Conservation (phyloP, 2,329 filamentous ascomycete species). For the Xylaria sp. region DNA sequence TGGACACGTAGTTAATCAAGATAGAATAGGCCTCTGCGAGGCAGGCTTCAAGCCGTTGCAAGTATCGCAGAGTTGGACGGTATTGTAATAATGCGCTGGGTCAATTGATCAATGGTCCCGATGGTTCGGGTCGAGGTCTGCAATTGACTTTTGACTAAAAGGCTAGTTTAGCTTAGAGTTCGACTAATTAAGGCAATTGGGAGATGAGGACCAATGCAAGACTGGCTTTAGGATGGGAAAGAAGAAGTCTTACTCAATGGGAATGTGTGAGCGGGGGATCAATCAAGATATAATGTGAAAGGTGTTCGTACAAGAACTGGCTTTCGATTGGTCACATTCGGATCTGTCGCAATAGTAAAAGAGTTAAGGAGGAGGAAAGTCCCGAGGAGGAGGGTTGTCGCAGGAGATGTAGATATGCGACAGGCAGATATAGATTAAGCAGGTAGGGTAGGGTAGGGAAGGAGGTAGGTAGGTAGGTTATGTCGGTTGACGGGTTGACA, state of each 20-base stretch:
- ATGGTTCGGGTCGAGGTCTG: slow-evolving; percentile 12
- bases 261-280: neutral
- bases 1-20: slow-evolving; percentile 37
- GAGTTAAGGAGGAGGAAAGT: slow-evolving; percentile 28
- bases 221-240: neutral
- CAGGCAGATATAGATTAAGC: slow-evolving; percentile 25
- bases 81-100: neutral
- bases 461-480: too few species aligned
- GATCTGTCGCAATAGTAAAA: slow-evolving; percentile 23
- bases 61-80: neutral
- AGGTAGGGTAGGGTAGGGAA: too few species aligned
- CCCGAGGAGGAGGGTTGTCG: slow-evolving; percentile 29
- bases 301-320: slow-evolving; percentile 9
- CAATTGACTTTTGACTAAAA: slow-evolving; percentile 32
- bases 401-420: slow-evolving; percentile 21
- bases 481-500: neutral
- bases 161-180: slow-evolving; percentile 19
- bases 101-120: slow-evolving; percentile 23
- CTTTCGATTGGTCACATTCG: slow-evolving; percentile 23
- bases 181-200: neutral
- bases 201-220: slow-evolving; percentile 3
- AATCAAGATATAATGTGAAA: slow-evolving; percentile 16
- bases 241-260: slow-evolving; percentile 1
- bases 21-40: slow-evolving; percentile 32
- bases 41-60: slow-evolving; percentile 21